Evolutionary conservation across 2,329 filamentous ascomycete species (phyloP).

Genomic region (Aspergillus calidoustus): DNA sequence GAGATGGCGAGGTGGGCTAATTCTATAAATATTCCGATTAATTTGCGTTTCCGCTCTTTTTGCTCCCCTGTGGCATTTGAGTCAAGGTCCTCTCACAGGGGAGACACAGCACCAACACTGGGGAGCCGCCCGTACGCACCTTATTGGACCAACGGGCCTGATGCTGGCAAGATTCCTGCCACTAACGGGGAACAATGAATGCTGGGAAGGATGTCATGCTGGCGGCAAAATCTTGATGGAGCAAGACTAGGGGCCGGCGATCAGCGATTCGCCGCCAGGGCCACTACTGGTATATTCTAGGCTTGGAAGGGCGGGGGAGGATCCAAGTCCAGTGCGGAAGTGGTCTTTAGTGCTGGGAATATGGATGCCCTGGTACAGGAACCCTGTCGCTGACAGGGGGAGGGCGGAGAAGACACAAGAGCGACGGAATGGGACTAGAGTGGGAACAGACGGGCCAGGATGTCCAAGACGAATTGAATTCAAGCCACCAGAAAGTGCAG

Average conservation of each 20-base stretch:
- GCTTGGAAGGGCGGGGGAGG: slow-evolving; percentile 6
- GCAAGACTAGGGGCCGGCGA: slow-evolving; percentile 16
- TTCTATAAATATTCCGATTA: slow-evolving; percentile 14
- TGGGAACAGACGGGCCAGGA: background rate
- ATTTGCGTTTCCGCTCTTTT: slow-evolving; percentile 10
- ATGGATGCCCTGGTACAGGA: slow-evolving; percentile 15
- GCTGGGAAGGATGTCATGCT: slow-evolving; percentile 28
- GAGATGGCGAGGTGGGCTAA: slow-evolving; percentile 18
- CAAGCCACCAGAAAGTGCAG: slow-evolving; percentile 12
- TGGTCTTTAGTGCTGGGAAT: slow-evolving; percentile 6
- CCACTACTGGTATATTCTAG: slow-evolving; percentile 14
- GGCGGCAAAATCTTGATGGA: slow-evolving; percentile 30
- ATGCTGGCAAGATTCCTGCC: slow-evolving; percentile 25
- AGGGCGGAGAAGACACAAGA: slow-evolving; percentile 9
- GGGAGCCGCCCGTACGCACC: slow-evolving; percentile 23
- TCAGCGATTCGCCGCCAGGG: slow-evolving; percentile 23
- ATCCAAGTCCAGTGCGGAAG: background rate
- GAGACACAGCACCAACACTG: slow-evolving; percentile 14
- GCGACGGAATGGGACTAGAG: slow-evolving; percentile 4
- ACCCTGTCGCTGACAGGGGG: slow-evolving; percentile 17
- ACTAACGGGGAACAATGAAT: slow-evolving; percentile 31
- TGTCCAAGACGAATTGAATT: background rate
- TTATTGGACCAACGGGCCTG: slow-evolving; percentile 27
- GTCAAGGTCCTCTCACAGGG: slow-evolving; percentile 13
- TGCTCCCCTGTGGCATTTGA: slow-evolving; percentile 2